Evolutionary conservation across 495 filamentous ascomycete genomes (phyloP), one percentile per base, ranked within the genome.

Genomic region (Stereocaulon alpinum): DNA sequence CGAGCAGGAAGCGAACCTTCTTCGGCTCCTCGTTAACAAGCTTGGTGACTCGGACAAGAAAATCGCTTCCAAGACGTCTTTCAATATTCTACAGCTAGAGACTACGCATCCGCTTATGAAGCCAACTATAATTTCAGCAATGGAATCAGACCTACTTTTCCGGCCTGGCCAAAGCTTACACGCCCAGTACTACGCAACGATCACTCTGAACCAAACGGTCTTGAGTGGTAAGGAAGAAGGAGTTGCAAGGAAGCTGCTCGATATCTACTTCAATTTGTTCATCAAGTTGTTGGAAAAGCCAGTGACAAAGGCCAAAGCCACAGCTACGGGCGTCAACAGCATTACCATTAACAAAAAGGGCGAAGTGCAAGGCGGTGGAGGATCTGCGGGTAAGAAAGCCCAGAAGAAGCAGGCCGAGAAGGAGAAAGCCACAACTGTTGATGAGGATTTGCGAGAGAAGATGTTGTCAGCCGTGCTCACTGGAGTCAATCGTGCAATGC

Each of bases 141-240:
- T 97, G 15, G 91, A 97, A 70, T 80, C 82, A 34, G 94, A 97
- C 66, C 75, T 96, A 18, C 77, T 98, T 11, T 88, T 95, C 67
- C 82, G 88, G 12, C 86, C 92, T 0, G 87, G 89, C 7, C 93
- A 97, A 67, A 91, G 80, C 66, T 71, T 83, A 24, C 88, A 95
- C 60, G 88, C 94, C 27, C 92, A 87, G 67, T 98, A 98, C 71
- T 96, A 95, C 66, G 91, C 91, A 29, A 84, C 92, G 68, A 97
- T 96, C 66, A 96, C 93, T 3, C 72, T 98, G 42, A 98, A 98
- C 71, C 93, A 98, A 72, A 98, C 93, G 5, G 86, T 96, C 40
- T 68, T 97, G 53, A 92, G 87, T 65, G 76, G 73, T 42, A 91
- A 83, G 66, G 92, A 97, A 64, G 84, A 89, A 32, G 76, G 82